Base-by-base conservation (phyloP, 257 asterid species). In the Schizonepeta tenuifolia region DNA sequence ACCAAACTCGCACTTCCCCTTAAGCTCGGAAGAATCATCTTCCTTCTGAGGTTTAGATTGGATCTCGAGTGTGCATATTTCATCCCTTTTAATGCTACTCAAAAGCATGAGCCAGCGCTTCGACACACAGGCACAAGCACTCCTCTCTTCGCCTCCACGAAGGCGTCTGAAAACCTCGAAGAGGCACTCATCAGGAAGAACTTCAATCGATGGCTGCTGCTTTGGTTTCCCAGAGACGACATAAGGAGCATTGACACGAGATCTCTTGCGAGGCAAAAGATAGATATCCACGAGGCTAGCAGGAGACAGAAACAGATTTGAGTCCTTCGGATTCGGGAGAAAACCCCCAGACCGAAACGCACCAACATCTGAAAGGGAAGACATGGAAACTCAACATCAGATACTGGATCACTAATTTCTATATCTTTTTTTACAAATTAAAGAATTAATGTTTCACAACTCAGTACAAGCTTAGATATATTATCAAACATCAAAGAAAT, bases 181-280 rank as follows among this genome's bases (percentile, higher is more conserved):
- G 74, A 92, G 96, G 83, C 96, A 92, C 86, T 88, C 98, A 69
- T 90, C 96, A 9, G 96, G 96, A 65, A 92, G 94, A 82, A 82
- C 87, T 59, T 92, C 96, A 71, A 92, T 92, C 13, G 96, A 88
- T 33, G 88, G 79, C 70, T 65, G 76, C 80, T 67, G 81, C 78
- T 82, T 85, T 50, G 75, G 68, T 70, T 83, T 75, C 41, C 13
- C 53, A n/a, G 79, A 69, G 78, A 84, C 67, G 57, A 88, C 57
- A 64, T 81, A 84, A 0, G 96, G 87, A 24, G 89, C 89, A 33
- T 68, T 69, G 80, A 90, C 67, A 15, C 94, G 94, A 77, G 96
- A 90, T 77, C 96, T 86, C 80, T 92, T 92, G 78, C 85, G 71
- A 49, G 88, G 86, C 60, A 87, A 77, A 77, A 88, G 74, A 72